Conservation (phyloP, 768 basidiomycete species). For the Paxillus involutus region DNA sequence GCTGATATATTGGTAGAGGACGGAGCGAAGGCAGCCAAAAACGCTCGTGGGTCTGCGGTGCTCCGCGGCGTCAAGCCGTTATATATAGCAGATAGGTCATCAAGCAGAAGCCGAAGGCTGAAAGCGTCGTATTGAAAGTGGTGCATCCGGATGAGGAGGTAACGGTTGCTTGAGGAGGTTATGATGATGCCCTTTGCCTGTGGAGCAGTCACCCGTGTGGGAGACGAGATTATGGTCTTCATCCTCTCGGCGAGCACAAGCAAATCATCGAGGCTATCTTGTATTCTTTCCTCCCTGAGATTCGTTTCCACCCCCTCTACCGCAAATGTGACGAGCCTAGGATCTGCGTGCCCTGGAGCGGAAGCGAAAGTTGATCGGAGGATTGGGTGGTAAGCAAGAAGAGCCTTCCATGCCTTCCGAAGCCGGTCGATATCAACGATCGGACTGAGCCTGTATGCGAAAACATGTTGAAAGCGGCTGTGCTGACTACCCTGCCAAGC, state of each 20-base stretch:
- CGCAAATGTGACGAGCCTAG: slow-evolving; percentile 27
- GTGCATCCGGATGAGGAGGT: slow-evolving; percentile 37
- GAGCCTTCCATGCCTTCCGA: slow-evolving; percentile 35
- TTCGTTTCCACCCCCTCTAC: slow-evolving; percentile 1
- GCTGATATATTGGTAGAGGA: slow-evolving; percentile 16
- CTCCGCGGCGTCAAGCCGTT: slow-evolving; percentile 20
- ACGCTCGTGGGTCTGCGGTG: slow-evolving; percentile 26
- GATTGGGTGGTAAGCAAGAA: slow-evolving; percentile 37
- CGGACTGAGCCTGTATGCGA: slow-evolving; percentile 36
- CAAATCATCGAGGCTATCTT: slow-evolving; percentile 8
- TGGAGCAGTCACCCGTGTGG: slow-evolving; percentile 17
- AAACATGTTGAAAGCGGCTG: slow-evolving; percentile 44
- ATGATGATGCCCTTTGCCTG: slow-evolving; percentile 24
- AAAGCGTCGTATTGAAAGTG: slow-evolving; percentile 54
- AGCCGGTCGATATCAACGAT: slow-evolving; percentile 31
- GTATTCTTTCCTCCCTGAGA: slow-evolving; percentile 8
- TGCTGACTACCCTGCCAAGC: slow-evolving; percentile 45
- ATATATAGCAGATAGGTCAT: slow-evolving; percentile 41
- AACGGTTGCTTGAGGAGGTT: slow-evolving; percentile 8
- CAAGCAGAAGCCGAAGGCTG: slow-evolving; percentile 41
- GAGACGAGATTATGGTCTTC: slow-evolving; percentile 21
- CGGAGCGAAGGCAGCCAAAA: slow-evolving; percentile 26
- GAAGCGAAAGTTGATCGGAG: slow-evolving; percentile 43
- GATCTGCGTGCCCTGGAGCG: slow-evolving; percentile 10
- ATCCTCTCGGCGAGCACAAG: slow-evolving; percentile 17